Evolutionary conservation across 371 early-diverging fungal species (phyloP), one percentile per base, ranked within the genome.

Genomic region (Amoeboaphelidium occidentale): DNA sequence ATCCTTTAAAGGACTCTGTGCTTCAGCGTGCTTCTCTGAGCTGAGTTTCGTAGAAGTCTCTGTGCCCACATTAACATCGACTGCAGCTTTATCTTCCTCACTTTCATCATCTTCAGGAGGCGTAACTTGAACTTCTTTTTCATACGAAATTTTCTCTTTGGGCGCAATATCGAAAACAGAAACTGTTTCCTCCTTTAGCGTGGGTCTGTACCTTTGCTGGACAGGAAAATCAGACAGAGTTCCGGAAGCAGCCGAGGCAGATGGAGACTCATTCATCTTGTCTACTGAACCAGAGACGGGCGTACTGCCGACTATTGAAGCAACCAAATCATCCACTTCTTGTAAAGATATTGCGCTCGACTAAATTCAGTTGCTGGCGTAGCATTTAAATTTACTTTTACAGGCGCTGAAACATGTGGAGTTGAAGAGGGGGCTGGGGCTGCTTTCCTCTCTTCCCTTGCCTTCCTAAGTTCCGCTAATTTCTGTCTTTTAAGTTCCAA

Each of bases 401-500:
- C 42, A 23, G 22, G 3, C n/a, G 20, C 14, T 2, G 2, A 21
- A n/a, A 25, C 45, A 49, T 42, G 44, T 42, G 25, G 26, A 45
- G 13, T 24, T 21, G 39, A 57, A 58, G 32, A 55, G 54, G 53
- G 39, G 58, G 46, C 27, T 14, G 81, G 56, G 10, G 73, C 69
- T 41, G 64, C 65, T 54, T 68, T 68, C 51, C 92, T 75, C 53
- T 85, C 84, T 54, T 82, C 80, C 54, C 86, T 68, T 46, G 76
- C 75, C 27, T 79, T 72, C 53, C 84, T 69, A 51, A 91, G 72
- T 54, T 87, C 87, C 2, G 82, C 86, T 46, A 91, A 66, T 69
- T 84, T 85, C 52, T 76, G 75, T 51, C 83, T 69, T 65, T 91
- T 91, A 61, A 75, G 76, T 57, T 86, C 87, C 44, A 91, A 65